Base-by-base conservation (phyloP, 139 green algal species). In the Coelastrella sp. region DNA sequence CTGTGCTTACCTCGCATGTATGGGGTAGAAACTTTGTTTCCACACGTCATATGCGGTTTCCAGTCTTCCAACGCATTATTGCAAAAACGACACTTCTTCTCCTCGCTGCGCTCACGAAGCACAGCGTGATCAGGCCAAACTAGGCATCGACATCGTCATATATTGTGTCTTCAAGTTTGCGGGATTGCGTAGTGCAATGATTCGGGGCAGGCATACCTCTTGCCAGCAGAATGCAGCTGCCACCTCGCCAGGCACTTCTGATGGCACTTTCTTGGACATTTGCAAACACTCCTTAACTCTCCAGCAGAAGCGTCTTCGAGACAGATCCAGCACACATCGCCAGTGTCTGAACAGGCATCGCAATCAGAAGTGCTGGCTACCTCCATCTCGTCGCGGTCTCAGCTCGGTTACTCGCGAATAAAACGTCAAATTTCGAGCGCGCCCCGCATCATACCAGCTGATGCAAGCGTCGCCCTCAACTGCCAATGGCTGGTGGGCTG, bases 151-250 rank as follows among this genome's bases (percentile, higher is more conserved):
- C n/a, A n/a, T n/a, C n/a, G n/a, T 6, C 30, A 50, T 27, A 68
- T 13, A 45, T 3, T 38, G 5, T 62, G 74, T 34, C 27, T 53
- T 48, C 5, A 48, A 34, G 32, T n/a, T 21, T 4, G n/a, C n/a
- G n/a, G n/a, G n/a, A n/a, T 40, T 59, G 4, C 69, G 13, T 57
- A 23, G 25, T 13, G 23, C 8, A 30, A 6, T 38, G 41, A 79
- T 37, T 81, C n/a, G 23, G 27, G 32, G 30, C 37, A 32, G 13
- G 71, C 83, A 35, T 34, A 89, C 86, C 69, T 69, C 27, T 27
- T 85, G 30, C 89, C 89, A 19, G 85, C 89, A 17, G 60, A 77
- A 4, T 92, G 87, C 71, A 92, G 87, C 87, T 92, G 89, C 87
- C 87, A 92, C 11, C 89, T 80, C n/a, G 87, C 89, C 19, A 89